A percentile compares a stretch with the other conserved stretches of the same genome.
phyloP scores from a whole-genome alignment of 2,329 filamentous ascomycete genomes.

The Boeremia exigua region DNA sequence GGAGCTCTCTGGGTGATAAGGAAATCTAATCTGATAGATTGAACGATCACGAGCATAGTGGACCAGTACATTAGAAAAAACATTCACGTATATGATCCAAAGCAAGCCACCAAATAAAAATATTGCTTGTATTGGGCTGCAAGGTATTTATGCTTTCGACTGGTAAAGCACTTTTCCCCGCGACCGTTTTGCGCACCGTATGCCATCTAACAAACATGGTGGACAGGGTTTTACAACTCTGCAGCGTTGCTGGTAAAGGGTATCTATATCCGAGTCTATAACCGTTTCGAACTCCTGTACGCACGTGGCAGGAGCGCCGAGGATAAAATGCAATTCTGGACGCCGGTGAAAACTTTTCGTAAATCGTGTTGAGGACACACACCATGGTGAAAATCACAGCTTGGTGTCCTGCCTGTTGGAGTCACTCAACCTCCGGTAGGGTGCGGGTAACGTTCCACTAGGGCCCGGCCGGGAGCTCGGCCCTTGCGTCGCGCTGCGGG shows the following conservation, averaged over 20 bases:
- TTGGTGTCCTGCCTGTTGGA: slow-evolving; percentile 47
- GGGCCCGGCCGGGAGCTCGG: slow-evolving; percentile 28
- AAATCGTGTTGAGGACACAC: slow-evolving; percentile 20
- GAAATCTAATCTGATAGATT: slow-evolving; percentile 3
- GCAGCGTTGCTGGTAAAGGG: slow-evolving; percentile 7
- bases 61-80: too few species aligned
- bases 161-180: slow-evolving; percentile 6
- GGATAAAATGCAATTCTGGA: background rate
- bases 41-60: background rate
- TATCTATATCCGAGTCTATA: slow-evolving; percentile 18
- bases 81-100: background rate
- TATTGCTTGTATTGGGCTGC: background rate
- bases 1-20: slow-evolving; percentile 1
- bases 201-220: background rate
- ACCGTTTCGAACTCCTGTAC: slow-evolving; percentile 15
- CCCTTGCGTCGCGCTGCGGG: slow-evolving; percentile 36
- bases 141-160: slow-evolving; percentile 14
- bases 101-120: background rate
- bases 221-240: background rate
- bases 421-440: slow-evolving; percentile 45
- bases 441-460: slow-evolving; percentile 33
- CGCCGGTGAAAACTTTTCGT: slow-evolving; percentile 25
- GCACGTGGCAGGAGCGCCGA: slow-evolving; percentile 5
- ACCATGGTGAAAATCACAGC: slow-evolving; percentile 21
- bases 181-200: background rate